Conservation (phyloP, 2,329 filamentous ascomycete species). For the Aureobasidium pullulans region DNA sequence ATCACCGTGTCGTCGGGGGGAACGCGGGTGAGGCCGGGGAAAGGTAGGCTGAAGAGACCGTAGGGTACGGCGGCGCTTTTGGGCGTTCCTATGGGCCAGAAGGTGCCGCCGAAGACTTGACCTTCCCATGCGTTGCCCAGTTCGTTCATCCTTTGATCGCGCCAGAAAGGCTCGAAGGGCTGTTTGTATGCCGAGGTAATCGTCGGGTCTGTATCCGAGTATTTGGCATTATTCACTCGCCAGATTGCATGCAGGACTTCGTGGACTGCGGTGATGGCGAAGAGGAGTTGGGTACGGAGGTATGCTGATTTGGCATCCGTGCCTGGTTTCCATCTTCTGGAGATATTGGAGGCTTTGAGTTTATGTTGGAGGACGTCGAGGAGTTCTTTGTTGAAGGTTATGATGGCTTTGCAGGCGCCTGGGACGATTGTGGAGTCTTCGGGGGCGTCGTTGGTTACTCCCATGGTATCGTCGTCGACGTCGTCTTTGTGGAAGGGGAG, state of each 20-base stretch:
- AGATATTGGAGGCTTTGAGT: neutral
- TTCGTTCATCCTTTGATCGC: neutral
- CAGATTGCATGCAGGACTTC: neutral
- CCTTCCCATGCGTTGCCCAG: neutral
- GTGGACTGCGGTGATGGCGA: neutral
- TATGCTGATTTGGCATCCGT: neutral
- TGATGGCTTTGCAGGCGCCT: neutral
- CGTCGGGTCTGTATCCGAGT: neutral
- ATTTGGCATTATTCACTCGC: neutral
- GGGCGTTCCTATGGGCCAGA: neutral
- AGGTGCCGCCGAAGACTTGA: neutral
- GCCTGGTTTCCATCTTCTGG: neutral
- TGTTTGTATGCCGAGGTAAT: neutral
- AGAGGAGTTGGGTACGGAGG: neutral
- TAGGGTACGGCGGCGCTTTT: neutral
- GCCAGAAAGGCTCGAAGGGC: neutral
- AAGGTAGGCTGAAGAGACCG: neutral
- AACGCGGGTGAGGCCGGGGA: neutral
- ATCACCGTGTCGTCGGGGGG: neutral
- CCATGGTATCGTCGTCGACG: too few species aligned
- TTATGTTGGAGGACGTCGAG: neutral
- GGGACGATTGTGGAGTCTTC: too few species aligned
- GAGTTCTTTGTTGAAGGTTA: neutral
- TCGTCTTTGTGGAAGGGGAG: neutral
- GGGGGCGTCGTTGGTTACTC: too few species aligned